Conservation (phyloP, 2,329 filamentous ascomycete genomes). For the Phoma sp. region DNA sequence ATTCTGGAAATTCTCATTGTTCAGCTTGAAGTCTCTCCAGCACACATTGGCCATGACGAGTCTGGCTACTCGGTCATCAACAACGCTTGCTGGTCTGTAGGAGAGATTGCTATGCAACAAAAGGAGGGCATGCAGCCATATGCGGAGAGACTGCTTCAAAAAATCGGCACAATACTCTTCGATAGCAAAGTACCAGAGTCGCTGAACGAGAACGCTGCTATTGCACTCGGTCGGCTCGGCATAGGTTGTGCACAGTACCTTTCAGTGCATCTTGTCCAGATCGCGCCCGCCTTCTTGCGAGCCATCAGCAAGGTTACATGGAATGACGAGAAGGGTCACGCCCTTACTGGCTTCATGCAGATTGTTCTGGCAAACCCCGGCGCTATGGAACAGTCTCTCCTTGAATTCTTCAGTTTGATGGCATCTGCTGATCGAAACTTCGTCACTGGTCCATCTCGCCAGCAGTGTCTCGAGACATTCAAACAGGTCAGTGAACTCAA, state of each 20-base stretch:
- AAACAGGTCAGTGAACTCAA: slow-evolving; percentile 58
- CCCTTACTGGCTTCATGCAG: slow-evolving; percentile 87
- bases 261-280: slow-evolving; percentile 78
- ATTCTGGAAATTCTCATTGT: slow-evolving; percentile 83
- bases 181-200: slow-evolving; percentile 86
- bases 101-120: slow-evolving; percentile 87
- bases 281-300: slow-evolving; percentile 81
- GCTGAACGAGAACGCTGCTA: slow-evolving; percentile 91
- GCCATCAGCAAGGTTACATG: slow-evolving; percentile 85
- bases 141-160: slow-evolving; percentile 76
- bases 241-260: slow-evolving; percentile 78
- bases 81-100: slow-evolving; percentile 96
- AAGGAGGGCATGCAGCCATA: slow-evolving; percentile 77
- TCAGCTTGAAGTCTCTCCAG: slow-evolving; percentile 77
- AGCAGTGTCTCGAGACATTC: slow-evolving; percentile 72
- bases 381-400: slow-evolving; percentile 86
- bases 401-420: slow-evolving; percentile 84
- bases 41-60: slow-evolving; percentile 80
- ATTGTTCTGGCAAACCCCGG: slow-evolving; percentile 86
- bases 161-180: slow-evolving; percentile 81
- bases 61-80: slow-evolving; percentile 92
- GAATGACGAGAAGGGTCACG: slow-evolving; percentile 93
- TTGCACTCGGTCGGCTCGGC: slow-evolving; percentile 87
- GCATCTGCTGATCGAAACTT: slow-evolving; percentile 70
- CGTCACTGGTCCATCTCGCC: slow-evolving; percentile 64